A percentile compares a stretch with the other conserved stretches of the same genome.
phyloP scores from a whole-genome alignment of 495 filamentous ascomycete species.

The Geoglossum glabrum region DNA sequence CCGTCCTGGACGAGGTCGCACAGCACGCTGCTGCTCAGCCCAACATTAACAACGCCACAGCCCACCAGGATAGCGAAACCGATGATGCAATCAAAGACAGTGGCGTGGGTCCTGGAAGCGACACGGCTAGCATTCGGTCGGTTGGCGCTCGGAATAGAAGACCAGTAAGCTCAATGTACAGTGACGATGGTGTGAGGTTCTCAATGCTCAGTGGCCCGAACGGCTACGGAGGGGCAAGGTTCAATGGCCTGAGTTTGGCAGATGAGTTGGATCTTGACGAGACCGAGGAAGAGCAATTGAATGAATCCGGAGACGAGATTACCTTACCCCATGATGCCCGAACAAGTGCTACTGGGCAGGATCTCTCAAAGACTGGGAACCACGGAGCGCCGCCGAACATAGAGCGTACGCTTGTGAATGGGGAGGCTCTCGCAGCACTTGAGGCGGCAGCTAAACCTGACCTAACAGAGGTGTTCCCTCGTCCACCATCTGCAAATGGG shows the following conservation, averaged over 20 bases:
- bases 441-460: background rate
- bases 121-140: conserved; percentile 58
- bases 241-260: conserved; percentile 56
- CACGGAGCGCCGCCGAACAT: background rate
- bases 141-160: conserved; percentile 27
- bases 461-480: background rate
- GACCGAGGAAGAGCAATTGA: conserved; percentile 9
- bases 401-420: background rate
- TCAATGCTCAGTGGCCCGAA: conserved; percentile 39
- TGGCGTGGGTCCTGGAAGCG: conserved; percentile 34
- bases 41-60: background rate
- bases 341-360: background rate
- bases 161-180: background rate
- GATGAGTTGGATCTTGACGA: conserved; percentile 74
- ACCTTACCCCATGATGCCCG: background rate
- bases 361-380: background rate
- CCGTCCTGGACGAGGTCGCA: conserved; percentile 65
- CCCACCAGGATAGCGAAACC: conserved; percentile 10
- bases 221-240: conserved; percentile 29
- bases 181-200: conserved; percentile 27
- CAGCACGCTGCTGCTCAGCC: conserved; percentile 37
- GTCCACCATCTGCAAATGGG: background rate
- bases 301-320: conserved; percentile 10
- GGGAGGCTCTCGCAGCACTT: conserved; percentile 1
- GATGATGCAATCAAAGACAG: conserved; percentile 19